Percentiles rank a stretch among this genome's conserved stretches.
Conservation (phyloP, 345 rosid genomes). For the Brassica rapa region DNA sequence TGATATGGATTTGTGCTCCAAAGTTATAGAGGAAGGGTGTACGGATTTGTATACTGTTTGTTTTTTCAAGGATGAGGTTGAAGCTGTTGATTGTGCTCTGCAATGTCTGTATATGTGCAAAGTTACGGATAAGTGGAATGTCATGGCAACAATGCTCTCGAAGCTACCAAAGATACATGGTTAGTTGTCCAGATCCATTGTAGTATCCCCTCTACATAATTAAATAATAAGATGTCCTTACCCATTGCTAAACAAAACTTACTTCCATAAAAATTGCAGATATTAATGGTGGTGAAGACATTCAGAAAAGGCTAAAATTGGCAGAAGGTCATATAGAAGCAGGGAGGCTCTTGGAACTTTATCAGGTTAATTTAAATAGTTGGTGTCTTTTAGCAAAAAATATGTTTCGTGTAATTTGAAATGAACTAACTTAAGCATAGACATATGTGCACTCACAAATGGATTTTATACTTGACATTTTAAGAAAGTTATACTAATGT, state of each 20-base stretch:
- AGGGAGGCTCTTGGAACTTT: constrained; percentile 80
- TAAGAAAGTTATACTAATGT: constrained; percentile 19
- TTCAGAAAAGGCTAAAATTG: constrained; percentile 66
- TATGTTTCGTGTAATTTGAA: constrained; percentile 19
- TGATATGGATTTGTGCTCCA: constrained; percentile 70
- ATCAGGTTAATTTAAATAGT: constrained; percentile 56
- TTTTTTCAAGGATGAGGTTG: constrained; percentile 71
- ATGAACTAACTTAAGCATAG: constrained; percentile 16
- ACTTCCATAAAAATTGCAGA: constrained; percentile 50
- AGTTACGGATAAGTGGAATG: constrained; percentile 77
- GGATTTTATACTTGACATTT: not conserved
- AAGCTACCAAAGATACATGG: constrained; percentile 81
- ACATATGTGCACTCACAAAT: not conserved
- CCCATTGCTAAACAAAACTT: constrained; percentile 25
- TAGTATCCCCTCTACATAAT: not conserved
- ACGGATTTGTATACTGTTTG: constrained; percentile 49
- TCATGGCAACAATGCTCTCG: constrained; percentile 78
- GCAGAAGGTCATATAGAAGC: constrained; percentile 93
- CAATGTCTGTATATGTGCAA: constrained; percentile 78
- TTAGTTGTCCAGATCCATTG: constrained; percentile 35
- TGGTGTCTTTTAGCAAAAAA: constrained; percentile 18
- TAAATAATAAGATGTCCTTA: constrained; percentile 6
- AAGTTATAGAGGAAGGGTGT: constrained; percentile 87
- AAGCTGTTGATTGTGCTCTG: constrained; percentile 78
- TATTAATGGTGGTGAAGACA: constrained; percentile 40